These are phyloP conservation scores for Benincasa hispida DNA, from an alignment of 306 rosid genomes.

Conservation along the genomic window DNA sequence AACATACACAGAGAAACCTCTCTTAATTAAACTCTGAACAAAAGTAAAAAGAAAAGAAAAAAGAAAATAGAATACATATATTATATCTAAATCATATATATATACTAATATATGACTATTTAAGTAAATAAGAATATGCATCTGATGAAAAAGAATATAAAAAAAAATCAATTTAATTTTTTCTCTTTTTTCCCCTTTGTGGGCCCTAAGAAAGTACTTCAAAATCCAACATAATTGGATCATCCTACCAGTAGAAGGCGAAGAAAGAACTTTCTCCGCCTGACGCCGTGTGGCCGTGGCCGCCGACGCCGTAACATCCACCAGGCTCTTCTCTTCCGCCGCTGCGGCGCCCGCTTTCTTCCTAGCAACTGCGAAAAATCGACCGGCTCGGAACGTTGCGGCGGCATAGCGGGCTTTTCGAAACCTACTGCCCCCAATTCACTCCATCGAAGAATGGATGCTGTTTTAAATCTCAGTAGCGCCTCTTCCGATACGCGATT, in stretches of 20 bases:
- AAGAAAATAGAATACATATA: background rate
- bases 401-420: conserved; percentile 10
- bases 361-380: conserved; percentile 1
- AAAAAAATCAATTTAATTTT: background rate
- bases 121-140: background rate
- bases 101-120: background rate
- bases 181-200: background rate
- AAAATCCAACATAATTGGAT: conserved; percentile 23
- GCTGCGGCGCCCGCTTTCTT: conserved; percentile 14
- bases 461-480: conserved; percentile 12
- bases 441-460: conserved; percentile 13
- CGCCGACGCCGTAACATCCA: conserved; percentile 7
- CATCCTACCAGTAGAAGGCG: background rate
- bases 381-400: conserved; percentile 7
- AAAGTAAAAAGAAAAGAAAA: background rate
- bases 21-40: background rate
- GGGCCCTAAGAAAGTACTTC: conserved; percentile 43
- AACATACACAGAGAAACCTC: background rate
- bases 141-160: background rate
- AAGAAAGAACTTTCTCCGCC: conserved; percentile 6
- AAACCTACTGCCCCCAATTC: conserved; percentile 9
- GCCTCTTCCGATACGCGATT: background rate
- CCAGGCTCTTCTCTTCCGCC: conserved; percentile 20
- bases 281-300: background rate
- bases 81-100: no score